These are phyloP conservation scores for Camelina neglecta DNA, from an alignment of 345 rosid species.

Conservation along the genomic window DNA sequence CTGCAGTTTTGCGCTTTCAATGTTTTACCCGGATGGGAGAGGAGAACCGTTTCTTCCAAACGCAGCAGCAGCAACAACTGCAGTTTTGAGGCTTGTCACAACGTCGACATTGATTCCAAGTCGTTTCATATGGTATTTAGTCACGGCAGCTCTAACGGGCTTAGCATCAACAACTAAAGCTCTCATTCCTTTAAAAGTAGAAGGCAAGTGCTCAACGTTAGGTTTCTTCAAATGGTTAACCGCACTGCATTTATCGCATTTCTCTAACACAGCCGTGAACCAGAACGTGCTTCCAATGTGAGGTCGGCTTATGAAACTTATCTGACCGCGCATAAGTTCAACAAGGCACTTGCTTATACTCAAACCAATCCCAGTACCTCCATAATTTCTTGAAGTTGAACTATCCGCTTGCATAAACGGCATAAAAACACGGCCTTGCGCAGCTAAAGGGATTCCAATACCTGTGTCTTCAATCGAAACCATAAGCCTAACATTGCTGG, in stretches of 20 bases:
- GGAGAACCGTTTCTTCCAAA: conserved; percentile 58
- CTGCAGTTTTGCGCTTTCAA: not conserved
- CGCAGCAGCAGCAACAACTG: conserved; percentile 30
- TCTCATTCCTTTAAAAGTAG: conserved; percentile 73
- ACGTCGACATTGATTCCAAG: conserved; percentile 83
- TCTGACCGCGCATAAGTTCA: conserved; percentile 93
- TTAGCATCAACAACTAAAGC: conserved; percentile 84
- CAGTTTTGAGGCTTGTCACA: conserved; percentile 53
- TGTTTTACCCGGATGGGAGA: conserved; percentile 52
- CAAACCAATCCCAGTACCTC: conserved; percentile 98
- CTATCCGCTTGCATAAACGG: conserved; percentile 99
- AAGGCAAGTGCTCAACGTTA: conserved; percentile 68
- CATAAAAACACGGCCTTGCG: conserved; percentile 88
- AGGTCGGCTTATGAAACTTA: conserved; percentile 79
- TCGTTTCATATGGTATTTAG: conserved; percentile 86
- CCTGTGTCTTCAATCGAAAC: conserved; percentile 96
- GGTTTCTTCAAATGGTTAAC: conserved; percentile 52
- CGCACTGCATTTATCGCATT: conserved; percentile 47
- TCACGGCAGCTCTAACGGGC: conserved; percentile 91
- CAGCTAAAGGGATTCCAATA: conserved; percentile 82
- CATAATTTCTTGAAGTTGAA: conserved; percentile 87
- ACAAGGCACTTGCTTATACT: conserved; percentile 95
- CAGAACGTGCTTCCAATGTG: conserved; percentile 89
- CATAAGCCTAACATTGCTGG: conserved; percentile 63
- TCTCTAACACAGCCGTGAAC: conserved; percentile 69